Evolutionary conservation across 257 asterid genomes (phyloP).

Genomic region (Solanum virginianum): DNA sequence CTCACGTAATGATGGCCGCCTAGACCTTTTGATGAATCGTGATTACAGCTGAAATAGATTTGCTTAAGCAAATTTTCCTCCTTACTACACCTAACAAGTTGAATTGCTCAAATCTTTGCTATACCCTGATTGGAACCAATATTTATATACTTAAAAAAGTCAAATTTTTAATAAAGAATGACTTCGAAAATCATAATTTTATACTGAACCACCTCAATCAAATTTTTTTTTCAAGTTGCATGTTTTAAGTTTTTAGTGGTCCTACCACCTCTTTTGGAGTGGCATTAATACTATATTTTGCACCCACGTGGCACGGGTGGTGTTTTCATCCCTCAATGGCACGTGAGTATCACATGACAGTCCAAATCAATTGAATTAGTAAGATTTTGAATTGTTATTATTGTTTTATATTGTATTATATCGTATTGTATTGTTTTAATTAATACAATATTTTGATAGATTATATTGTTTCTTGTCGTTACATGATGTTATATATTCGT

Average conservation of each 20-base stretch:
- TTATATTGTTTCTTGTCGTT: no score
- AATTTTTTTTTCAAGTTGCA: neutral
- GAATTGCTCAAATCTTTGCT: neutral
- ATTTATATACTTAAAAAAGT: neutral
- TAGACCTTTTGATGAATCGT: neutral
- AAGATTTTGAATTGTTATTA: neutral
- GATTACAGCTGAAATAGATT: neutral
- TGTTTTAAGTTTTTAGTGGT: neutral
- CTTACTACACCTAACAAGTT: neutral
- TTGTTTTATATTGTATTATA: no score
- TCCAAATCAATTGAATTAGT: neutral
- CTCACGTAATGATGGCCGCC: neutral
- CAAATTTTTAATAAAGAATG: neutral
- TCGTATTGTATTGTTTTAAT: no score
- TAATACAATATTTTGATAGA: no score
- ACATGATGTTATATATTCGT: no score
- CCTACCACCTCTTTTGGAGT: neutral
- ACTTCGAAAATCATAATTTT: neutral
- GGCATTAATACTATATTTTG: neutral
- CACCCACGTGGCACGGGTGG: neutral
- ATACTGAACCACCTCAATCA: neutral
- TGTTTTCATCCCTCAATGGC: neutral
- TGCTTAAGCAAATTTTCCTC: neutral
- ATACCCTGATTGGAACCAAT: neutral
- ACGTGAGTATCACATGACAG: neutral